Evolutionary conservation across 257 asterid genomes (phyloP).

Genomic region (Rauvolfia tetraphylla): DNA sequence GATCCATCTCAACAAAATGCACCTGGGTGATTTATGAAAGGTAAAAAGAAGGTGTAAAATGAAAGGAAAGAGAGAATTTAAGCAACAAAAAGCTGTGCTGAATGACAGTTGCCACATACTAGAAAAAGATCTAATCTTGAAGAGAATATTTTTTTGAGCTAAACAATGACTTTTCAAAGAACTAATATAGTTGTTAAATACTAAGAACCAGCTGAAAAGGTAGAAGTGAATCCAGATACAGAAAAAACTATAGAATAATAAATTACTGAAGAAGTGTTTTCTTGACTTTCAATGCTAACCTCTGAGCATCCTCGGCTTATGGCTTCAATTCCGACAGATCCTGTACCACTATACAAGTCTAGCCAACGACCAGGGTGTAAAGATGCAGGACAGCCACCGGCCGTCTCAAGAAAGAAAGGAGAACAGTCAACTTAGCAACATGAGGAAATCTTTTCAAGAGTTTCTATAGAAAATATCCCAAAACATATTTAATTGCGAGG

Average conservation of each 20-base stretch:
- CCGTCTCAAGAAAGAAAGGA: slow-evolving; percentile 48
- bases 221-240: slow-evolving; percentile 1
- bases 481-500: slow-evolving; percentile 3
- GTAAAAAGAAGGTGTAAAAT: slow-evolving; percentile 10
- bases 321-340: slow-evolving; percentile 98
- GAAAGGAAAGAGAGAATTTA: slow-evolving; percentile 8
- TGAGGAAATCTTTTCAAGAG: not conserved
- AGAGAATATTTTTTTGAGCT: not conserved
- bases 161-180: slow-evolving; percentile 4
- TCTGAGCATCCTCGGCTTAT: slow-evolving; percentile 96
- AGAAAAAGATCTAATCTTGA: slow-evolving; percentile 7
- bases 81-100: not conserved
- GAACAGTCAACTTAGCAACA: slow-evolving; percentile 16
- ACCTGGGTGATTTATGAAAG: slow-evolving; percentile 41
- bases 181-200: too few species aligned
- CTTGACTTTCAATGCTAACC: slow-evolving; percentile 34
- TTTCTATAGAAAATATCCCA: not conserved
- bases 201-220: not conserved
- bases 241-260: not conserved
- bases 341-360: slow-evolving; percentile 97
- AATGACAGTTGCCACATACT: not conserved
- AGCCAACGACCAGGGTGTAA: slow-evolving; percentile 95
- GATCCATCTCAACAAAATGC: slow-evolving; percentile 99
- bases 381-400: slow-evolving; percentile 84
- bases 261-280: not conserved